Evolutionary conservation across 2,329 filamentous ascomycete genomes (phyloP).

Genomic region (Phyllosticta ampelicida): DNA sequence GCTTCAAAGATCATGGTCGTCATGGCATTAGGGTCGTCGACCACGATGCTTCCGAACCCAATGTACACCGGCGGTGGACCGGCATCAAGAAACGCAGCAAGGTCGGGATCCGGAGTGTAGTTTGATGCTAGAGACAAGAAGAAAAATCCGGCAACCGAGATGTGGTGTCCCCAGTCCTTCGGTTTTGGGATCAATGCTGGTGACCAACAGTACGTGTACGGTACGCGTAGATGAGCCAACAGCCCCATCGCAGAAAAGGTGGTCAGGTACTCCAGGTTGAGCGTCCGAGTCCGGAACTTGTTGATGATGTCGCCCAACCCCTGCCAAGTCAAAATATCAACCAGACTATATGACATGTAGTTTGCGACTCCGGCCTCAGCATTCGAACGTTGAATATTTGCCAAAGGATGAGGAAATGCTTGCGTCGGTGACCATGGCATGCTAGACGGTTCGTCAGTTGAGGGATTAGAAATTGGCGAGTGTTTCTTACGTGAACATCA

Average conservation of each 20-base stretch:
- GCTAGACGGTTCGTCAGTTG: constrained; percentile 22
- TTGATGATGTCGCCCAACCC: constrained; percentile 87
- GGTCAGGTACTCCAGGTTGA: constrained; percentile 68
- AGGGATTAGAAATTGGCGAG: constrained; percentile 7
- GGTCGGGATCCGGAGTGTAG: constrained; percentile 28
- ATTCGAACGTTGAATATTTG: constrained; percentile 67
- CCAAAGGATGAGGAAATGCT: constrained; percentile 75
- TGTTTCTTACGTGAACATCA: constrained; percentile 71
- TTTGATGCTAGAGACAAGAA: constrained; percentile 30
- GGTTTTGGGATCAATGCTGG: constrained; percentile 36
- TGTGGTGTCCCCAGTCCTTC: constrained; percentile 33
- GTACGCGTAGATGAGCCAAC: constrained; percentile 43
- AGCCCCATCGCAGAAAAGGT: constrained; percentile 75
- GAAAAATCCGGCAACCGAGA: constrained; percentile 31
- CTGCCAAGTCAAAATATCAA: constrained; percentile 91
- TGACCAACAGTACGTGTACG: constrained; percentile 65
- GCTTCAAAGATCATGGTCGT: constrained; percentile 32
- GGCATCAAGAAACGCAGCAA: constrained; percentile 28
- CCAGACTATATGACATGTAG: constrained; percentile 70
- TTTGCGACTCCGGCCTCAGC: constrained; percentile 69
- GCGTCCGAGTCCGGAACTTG: constrained; percentile 61
- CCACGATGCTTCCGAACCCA: constrained; percentile 32
- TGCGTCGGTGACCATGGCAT: constrained; percentile 89
- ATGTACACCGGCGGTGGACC: constrained; percentile 33
- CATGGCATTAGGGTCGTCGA: constrained; percentile 32